These are phyloP conservation scores for Wickerhamiella sergipiensis DNA, from an alignment of 805 yeast genomes.

Conservation along the genomic window DNA sequence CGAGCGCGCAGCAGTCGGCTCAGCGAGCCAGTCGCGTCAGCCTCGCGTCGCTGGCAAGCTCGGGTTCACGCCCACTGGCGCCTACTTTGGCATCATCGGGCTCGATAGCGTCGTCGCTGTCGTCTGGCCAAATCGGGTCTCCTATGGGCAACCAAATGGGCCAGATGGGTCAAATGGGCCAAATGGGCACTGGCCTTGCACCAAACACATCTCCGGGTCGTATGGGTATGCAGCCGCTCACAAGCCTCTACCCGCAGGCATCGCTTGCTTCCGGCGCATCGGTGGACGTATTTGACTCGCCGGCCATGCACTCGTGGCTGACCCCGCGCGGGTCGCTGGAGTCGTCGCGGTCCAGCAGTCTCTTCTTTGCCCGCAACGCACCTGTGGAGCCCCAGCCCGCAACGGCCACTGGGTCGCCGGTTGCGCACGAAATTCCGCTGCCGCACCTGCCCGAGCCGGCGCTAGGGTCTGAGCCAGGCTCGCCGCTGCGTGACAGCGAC, in stretches of 20 bases:
- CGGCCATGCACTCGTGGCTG: constrained; percentile 1
- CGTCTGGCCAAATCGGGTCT: background rate
- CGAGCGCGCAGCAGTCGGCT: constrained; percentile 12
- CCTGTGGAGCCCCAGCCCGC: background rate
- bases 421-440: background rate
- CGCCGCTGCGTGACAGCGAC: background rate
- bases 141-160: too few relatives aligned
- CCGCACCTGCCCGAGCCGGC: background rate
- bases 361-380: background rate
- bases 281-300: background rate
- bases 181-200: background rate
- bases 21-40: background rate
- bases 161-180: too few relatives aligned
- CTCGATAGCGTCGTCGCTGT: background rate
- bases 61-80: background rate
- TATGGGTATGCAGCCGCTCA: background rate
- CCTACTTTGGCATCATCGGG: background rate
- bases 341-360: constrained; percentile 1
- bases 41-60: background rate
- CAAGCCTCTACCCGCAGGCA: background rate
- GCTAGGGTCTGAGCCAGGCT: background rate
- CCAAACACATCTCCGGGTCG: background rate
- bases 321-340: constrained; percentile 1
- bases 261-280: background rate
- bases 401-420: background rate